phyloP scores from a whole-genome alignment of 1,284 basidiomycete species.

The Leccinum subfulvum region DNA sequence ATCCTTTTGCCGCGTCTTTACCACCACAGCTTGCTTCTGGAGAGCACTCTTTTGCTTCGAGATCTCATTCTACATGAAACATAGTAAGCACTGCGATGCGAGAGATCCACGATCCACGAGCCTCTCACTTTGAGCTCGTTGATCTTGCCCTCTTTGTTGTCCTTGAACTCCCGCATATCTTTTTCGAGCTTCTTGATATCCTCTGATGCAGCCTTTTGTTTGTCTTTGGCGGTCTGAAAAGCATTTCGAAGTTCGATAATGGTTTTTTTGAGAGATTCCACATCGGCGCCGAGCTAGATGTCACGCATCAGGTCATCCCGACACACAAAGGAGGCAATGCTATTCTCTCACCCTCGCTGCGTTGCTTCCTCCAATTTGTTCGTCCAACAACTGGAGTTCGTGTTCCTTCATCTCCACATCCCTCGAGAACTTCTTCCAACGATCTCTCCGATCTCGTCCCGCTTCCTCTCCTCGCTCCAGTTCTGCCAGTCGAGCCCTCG shows the following conservation, averaged over 20 bases:
- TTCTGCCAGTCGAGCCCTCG: conserved; percentile 49
- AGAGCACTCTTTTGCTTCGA: conserved; percentile 78
- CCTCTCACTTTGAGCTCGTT: conserved; percentile 82
- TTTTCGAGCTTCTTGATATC: conserved; percentile 88
- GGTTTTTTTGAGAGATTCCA: conserved; percentile 69
- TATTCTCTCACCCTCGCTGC: conserved; percentile 69
- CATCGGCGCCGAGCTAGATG: conserved; percentile 74
- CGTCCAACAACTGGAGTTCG: conserved; percentile 79
- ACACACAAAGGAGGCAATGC: neutral
- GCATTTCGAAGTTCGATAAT: conserved; percentile 69
- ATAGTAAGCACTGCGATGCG: conserved; percentile 10
- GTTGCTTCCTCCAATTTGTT: conserved; percentile 87
- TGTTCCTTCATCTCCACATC: conserved; percentile 90
- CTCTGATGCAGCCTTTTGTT: conserved; percentile 72
- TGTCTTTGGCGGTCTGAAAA: conserved; percentile 67
- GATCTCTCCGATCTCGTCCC: conserved; percentile 58
- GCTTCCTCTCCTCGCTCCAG: conserved; percentile 60
- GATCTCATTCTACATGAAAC: conserved; percentile 58
- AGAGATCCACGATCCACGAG: neutral
- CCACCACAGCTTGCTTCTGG: conserved; percentile 75
- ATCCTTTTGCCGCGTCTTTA: conserved; percentile 89
- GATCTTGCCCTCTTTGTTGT: conserved; percentile 97
- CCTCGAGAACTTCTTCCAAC: conserved; percentile 66
- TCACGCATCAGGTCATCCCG: neutral
- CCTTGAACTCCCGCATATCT: conserved; percentile 98